A percentile compares a stretch with the other conserved stretches of the same genome.
Evolutionary conservation across 2,329 filamentous ascomycete genomes (phyloP).

Genomic region (Herpotrichia juniperi): DNA sequence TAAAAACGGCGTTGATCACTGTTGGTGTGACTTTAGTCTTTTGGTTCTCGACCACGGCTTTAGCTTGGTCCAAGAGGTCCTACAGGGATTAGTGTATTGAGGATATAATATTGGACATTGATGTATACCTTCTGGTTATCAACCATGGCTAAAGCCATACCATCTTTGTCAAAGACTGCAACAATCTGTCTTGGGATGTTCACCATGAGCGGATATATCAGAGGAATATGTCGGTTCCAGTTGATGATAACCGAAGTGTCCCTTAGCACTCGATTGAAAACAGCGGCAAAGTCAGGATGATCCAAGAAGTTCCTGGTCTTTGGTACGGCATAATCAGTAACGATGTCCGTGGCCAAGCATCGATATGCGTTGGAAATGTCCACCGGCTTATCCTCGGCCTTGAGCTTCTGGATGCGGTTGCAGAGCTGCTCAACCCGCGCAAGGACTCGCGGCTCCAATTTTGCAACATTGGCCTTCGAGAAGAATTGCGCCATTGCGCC

Average conservation of each 20-base stretch:
- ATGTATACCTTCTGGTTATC: conserved; percentile 11
- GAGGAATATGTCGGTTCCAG: conserved; percentile 15
- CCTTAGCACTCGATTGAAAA: conserved; percentile 10
- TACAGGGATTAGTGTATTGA: conserved; percentile 1
- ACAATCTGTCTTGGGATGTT: conserved; percentile 6
- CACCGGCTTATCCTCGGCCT: conserved; percentile 4
- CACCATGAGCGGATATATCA: conserved; percentile 8
- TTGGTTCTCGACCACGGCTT: conserved; percentile 8
- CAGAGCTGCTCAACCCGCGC: conserved; percentile 14
- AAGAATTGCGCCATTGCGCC: conserved; percentile 30
- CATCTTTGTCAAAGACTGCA: conserved; percentile 4
- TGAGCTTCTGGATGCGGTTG: conserved; percentile 9
- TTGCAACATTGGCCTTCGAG: conserved; percentile 27
- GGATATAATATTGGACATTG: neutral
- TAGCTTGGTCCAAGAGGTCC: conserved; percentile 14
- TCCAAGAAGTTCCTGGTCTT: conserved; percentile 12
- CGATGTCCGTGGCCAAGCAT: conserved; percentile 19
- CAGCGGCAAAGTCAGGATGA: conserved; percentile 13
- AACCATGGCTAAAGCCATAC: conserved; percentile 6
- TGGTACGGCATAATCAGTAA: conserved; percentile 17
- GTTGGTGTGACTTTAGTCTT: conserved; percentile 21
- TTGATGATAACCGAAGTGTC: conserved; percentile 8
- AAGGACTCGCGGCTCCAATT: conserved; percentile 25
- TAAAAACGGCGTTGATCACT: conserved; percentile 41
- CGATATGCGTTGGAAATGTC: conserved; percentile 17